Conservation (phyloP, 2,329 filamentous ascomycete genomes). For the Trichoderma koningii region DNA sequence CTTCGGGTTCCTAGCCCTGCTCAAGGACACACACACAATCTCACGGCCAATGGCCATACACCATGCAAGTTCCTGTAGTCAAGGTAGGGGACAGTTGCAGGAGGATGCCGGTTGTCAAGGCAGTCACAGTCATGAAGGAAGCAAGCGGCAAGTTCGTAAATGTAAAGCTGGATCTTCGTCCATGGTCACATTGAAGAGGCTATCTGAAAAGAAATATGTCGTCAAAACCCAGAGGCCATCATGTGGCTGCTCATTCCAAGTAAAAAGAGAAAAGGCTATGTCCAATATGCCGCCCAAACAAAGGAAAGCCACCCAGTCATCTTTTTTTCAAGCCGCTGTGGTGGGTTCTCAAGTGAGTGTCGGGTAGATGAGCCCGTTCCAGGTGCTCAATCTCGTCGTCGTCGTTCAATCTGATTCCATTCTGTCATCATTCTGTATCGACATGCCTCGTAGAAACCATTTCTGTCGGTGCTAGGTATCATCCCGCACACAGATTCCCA, state of each 20-base stretch:
- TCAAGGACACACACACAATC: not conserved
- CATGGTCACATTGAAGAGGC: constrained; percentile 17
- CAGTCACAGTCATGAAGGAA: not conserved
- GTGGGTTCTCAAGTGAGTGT: constrained; percentile 26
- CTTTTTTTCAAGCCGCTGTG: constrained; percentile 10
- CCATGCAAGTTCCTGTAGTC: not conserved
- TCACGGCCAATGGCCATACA: no score
- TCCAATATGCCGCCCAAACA: constrained; percentile 25
- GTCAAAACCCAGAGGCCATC: constrained; percentile 25
- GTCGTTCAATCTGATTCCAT: constrained; percentile 14
- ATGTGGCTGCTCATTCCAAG: constrained; percentile 19
- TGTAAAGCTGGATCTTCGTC: constrained; percentile 22
- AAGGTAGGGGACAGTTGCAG: not conserved
- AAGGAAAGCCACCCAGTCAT: constrained; percentile 24
- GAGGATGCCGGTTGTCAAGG: not conserved
- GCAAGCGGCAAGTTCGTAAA: not conserved
- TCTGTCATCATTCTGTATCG: constrained; percentile 26
- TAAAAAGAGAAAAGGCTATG: constrained; percentile 11
- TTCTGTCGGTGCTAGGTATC: constrained; percentile 11
- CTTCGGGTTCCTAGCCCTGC: constrained; percentile 9
- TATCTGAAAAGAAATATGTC: constrained; percentile 23
- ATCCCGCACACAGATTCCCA: constrained; percentile 25
- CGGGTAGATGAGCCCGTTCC: constrained; percentile 19
- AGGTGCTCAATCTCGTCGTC: constrained; percentile 24
- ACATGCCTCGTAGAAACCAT: constrained; percentile 21